A percentile compares a stretch with the other conserved stretches of the same genome.
These are phyloP conservation scores for Spiromastix sp. DNA, from an alignment of 2,329 filamentous ascomycete genomes.

Conservation along the genomic window DNA sequence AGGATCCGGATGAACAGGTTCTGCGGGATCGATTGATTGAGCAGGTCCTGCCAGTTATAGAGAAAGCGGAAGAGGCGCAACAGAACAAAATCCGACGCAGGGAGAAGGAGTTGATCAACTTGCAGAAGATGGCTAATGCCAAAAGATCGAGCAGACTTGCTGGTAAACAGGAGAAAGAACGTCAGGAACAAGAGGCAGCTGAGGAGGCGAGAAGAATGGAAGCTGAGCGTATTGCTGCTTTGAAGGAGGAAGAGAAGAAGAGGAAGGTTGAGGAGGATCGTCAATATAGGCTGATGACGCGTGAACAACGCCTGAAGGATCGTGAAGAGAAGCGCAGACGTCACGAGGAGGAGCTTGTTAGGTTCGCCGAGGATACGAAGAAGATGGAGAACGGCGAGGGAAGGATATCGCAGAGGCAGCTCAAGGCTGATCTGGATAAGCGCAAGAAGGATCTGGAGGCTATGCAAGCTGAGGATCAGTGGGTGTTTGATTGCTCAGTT, in stretches of 20 bases:
- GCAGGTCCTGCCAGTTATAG: slow-evolving; percentile 73
- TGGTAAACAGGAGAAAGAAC: slow-evolving; percentile 66
- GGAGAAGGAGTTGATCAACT: slow-evolving; percentile 67
- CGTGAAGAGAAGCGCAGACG: slow-evolving; percentile 73
- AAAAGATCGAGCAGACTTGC: slow-evolving; percentile 90
- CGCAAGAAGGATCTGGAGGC: slow-evolving; percentile 66
- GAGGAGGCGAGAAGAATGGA: slow-evolving; percentile 60
- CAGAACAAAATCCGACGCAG: slow-evolving; percentile 63
- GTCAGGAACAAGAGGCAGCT: slow-evolving; percentile 57
- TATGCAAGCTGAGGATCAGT: slow-evolving; percentile 67
- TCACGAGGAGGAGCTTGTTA: slow-evolving; percentile 73
- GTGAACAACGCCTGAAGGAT: slow-evolving; percentile 77
- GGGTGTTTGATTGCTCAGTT: slow-evolving; percentile 84
- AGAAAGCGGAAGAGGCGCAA: slow-evolving; percentile 60
- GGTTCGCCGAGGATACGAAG: slow-evolving; percentile 66
- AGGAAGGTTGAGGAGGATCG: slow-evolving; percentile 63
- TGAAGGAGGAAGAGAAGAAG: slow-evolving; percentile 47
- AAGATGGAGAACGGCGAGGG: slow-evolving; percentile 44
- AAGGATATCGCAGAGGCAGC: slow-evolving; percentile 65
- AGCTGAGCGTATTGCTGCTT: slow-evolving; percentile 53
- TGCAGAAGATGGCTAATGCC: slow-evolving; percentile 83
- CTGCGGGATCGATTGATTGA: slow-evolving; percentile 61
- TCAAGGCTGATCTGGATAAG: slow-evolving; percentile 73
- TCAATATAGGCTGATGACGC: slow-evolving; percentile 67
- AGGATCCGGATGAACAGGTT: slow-evolving; percentile 75